Evolutionary conservation across 352 stramenopile genomes (phyloP), one percentile per base, ranked within the genome.

Genomic region (Blastocystis sp.): DNA sequence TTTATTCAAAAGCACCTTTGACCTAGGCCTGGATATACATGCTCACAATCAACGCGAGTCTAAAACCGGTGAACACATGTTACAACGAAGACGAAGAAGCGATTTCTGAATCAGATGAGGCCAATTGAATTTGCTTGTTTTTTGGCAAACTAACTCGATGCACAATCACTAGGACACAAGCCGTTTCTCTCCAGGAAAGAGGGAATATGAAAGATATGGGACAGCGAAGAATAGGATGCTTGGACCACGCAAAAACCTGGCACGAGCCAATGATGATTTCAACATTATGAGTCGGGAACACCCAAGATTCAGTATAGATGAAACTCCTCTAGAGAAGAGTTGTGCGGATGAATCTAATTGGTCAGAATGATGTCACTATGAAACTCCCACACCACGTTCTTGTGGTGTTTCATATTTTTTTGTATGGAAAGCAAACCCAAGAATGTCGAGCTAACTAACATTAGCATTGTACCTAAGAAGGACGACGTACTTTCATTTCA

Each of bases 381-480:
- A 85, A 85, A 85, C 73, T 47, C 73, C 54, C 11, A 8, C 41
- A 11, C 13, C 47, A 85, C n/a, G 63, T 30, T 66, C 16, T 65
- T 85, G 39, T 78, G 39, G 50, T 69, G 20, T 26, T 43, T 18
- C 37, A 66, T 53, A 85, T 50, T 85, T 47, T 85, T 65, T 81
- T 81, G 62, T 85, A 85, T 85, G 73, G 47, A 85, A 85, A 85
- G 30, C 45, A 66, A 85, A 41, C 20, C 65, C n/a, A 34, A 85
- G 55, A 66, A 85, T 85, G 73, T 85, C 6, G 73, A 85, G 41
- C 73, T 85, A 54, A 68, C 53, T 2, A 85, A 56, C 18, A 68
- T 85, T 13, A 68, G 73, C 73, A 45, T 85, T 85, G 73, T 85
- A 24, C 30, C 34, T 50, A n/a, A 20, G 18, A n/a, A 37, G 34